Evolutionary conservation across 805 yeast genomes (phyloP), one percentile per base, ranked within the genome.

Genomic region (Kodamaea laetipori): DNA sequence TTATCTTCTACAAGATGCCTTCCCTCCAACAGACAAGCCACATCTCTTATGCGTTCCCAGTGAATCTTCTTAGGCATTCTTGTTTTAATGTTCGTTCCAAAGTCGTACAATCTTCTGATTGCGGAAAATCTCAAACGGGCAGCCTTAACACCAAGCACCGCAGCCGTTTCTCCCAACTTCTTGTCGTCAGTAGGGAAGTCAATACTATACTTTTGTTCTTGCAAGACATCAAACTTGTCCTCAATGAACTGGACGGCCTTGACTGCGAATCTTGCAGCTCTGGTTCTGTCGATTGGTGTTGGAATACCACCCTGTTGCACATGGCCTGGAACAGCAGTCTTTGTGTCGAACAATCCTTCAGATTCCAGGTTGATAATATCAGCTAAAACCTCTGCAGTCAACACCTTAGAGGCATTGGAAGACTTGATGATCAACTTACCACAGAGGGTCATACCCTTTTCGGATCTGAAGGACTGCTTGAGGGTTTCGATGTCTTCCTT

Each of bases 261-360:
- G 53, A 92, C 85, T 3, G 96, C 96, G 63, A 85, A 84, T 62
- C 98, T 80, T 4, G 90, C 82, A 5, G 96, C 96, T 51, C 84
- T 78, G 28, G 90, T 83, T 64, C 98, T 81, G 63, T 94, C 99
- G 72, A 90, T 86, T 5, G 98, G 89, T 6, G 96, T 84, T 39
- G 99, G 99, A 42, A 81, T 78, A 47, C 90, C 94, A 63, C 99
- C 99, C 69, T 94, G 99, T 74, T 94, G 99, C 46, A 92, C 94
- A 61, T 92, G 98, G 23, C 99, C 99, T 19, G 99, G 99, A 47
- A 90, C 81, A 11, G 98, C 98, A 4, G 96, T 90, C 63, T 95
- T 84, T 12, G 94, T 85, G 57, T 90, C 97, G 61, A 87, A 94
- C 52, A 74, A 76, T 37, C 86, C 87, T 28, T 76, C 66, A 26